Base-by-base conservation (phyloP, 108 stramenopile species). In the Poteriospumella lacustris region DNA sequence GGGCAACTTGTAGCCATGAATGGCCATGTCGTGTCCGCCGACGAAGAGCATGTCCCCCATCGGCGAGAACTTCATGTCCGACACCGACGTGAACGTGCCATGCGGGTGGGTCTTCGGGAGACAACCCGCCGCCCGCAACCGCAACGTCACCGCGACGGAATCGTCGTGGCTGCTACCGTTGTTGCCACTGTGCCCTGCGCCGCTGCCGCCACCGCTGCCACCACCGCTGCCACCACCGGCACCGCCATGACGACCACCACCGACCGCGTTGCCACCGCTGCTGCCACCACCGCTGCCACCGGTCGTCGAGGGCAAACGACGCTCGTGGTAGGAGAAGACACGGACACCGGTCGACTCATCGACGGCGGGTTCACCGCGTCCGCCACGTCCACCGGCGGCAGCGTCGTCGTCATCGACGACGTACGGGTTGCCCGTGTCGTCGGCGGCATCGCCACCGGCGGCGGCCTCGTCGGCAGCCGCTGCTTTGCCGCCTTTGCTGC, bases 11-110 rank as follows among this genome's bases (percentile, higher is more conserved):
- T 33, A 33, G 31, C 60, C 47, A 52, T 34, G 29, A 5, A 88
- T 43, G 58, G 44, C 40, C 60, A 68, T 47, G 76, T 88, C 87
- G 39, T 68, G 69, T 0, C 76, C 44, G 28, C 75, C 85, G 26
- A 88, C 75, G 2, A 69, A 87, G 19, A 88, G 75, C 38, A 81
- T 83, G 5, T 56, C 76, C n/a, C 82, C 87, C 5, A 79, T 82
- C 0, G 82, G 82, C 0, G 59, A 67, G 64, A 59, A 87, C 68
- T 79, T 77, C 2, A 81, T 44, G 77, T 83, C 84, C 9, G 64
- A 58, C 67, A 88, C 83, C 60, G 68, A 83, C 77, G 82, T 75
- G 29, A 19, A 64, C 3, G 15, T 34, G 60, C 60, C 15, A 26
- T 33, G 9, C 15, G 47, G 47, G 19, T 52, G 47, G 47, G 47